These are phyloP conservation scores for Penicillium nordicum DNA, from an alignment of 2,329 filamentous ascomycete species.

Conservation along the genomic window DNA sequence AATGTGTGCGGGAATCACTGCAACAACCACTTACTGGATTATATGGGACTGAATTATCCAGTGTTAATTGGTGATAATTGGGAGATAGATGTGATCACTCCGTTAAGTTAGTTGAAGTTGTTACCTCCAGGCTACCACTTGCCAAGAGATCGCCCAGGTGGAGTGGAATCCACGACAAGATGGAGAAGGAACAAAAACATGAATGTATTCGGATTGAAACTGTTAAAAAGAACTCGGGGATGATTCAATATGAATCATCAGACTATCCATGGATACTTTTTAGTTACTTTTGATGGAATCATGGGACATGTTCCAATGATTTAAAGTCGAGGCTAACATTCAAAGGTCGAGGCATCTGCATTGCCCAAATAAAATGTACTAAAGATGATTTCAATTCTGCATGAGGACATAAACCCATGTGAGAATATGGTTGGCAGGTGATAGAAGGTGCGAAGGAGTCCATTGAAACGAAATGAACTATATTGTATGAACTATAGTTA, in stretches of 20 bases:
- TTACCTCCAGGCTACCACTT: background rate
- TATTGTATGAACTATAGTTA: background rate
- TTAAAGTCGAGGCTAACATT: constrained; percentile 9
- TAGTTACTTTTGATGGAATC: background rate
- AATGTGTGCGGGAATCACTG: constrained; percentile 18
- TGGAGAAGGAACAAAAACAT: background rate
- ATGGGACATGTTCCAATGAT: constrained; percentile 4
- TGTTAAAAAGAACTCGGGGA: background rate
- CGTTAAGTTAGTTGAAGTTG: background rate
- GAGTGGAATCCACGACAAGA: background rate
- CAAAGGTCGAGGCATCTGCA: background rate
- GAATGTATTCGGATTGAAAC: background rate
- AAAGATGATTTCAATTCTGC: background rate
- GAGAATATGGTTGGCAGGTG: background rate
- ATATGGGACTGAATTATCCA: too few relatives aligned
- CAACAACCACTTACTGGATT: background rate
- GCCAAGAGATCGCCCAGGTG: constrained; percentile 2
- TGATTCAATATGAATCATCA: background rate
- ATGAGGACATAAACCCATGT: constrained; percentile 5
- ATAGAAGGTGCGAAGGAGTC: background rate
- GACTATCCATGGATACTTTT: background rate
- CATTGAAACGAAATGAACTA: background rate
- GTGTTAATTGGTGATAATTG: background rate
- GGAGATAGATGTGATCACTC: background rate
- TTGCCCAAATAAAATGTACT: background rate